phyloP scores from a whole-genome alignment of 495 filamentous ascomycete genomes.

The Annulohypoxylon nitens region DNA sequence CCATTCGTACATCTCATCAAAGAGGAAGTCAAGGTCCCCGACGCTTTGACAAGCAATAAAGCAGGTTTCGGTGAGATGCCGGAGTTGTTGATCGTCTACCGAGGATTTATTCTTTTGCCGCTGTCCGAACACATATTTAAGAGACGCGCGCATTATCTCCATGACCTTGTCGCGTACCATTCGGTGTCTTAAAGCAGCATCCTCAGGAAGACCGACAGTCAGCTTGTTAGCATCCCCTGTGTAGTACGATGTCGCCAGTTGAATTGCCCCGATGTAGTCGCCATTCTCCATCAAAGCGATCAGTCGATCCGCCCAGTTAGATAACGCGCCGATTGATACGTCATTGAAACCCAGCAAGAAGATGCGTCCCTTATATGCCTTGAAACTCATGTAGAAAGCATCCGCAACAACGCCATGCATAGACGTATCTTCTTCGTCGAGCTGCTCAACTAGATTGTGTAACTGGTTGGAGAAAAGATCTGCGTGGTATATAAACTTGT shows the following conservation, averaged over 20 bases:
- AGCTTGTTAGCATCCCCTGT: conserved; percentile 88
- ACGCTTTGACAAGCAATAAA: conserved; percentile 85
- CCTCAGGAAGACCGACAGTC: conserved; percentile 92
- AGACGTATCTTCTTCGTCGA: conserved; percentile 86
- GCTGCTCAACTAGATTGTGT: conserved; percentile 83
- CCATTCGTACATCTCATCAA: conserved; percentile 89
- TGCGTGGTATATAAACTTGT: conserved; percentile 91
- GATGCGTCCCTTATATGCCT: conserved; percentile 91
- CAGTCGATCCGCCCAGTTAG: conserved; percentile 99
- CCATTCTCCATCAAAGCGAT: conserved; percentile 95
- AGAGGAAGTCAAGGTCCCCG: conserved; percentile 82
- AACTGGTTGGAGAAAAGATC: conserved; percentile 90
- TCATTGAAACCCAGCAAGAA: conserved; percentile 94
- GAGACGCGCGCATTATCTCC: conserved; percentile 93
- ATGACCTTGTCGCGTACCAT: conserved; percentile 90
- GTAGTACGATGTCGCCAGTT: conserved; percentile 91
- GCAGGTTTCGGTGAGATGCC: conserved; percentile 83
- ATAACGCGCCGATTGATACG: conserved; percentile 86
- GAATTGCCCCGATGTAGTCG: conserved; percentile 91
- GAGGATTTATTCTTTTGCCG: conserved; percentile 64
- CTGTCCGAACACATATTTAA: conserved; percentile 87
- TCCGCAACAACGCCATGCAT: conserved; percentile 98
- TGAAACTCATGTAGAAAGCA: conserved; percentile 98
- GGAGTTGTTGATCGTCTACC: conserved; percentile 71
- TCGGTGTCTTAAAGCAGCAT: conserved; percentile 77